Evolutionary conservation across 23 red algal species (phyloP), one percentile per base, ranked within the genome.

Genomic region (Gracilariopsis chorda): DNA sequence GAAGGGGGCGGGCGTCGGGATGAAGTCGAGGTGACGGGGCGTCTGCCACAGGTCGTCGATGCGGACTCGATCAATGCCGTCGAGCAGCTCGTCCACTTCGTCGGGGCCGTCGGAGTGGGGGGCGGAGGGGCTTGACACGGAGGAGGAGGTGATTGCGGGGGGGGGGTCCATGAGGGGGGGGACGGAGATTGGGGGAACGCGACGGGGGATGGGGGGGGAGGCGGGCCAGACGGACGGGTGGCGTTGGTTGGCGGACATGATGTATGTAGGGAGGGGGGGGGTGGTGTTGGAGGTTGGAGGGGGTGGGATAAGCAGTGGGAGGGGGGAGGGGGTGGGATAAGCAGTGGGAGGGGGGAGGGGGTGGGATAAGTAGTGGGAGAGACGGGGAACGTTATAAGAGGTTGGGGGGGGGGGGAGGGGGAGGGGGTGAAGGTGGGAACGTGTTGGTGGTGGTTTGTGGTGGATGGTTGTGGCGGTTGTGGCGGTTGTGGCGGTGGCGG

Each of bases 31-130:
- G 27, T 55, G 65, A 44, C 65, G 61, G 6, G 70, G 70, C 14
- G 81, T 86, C 36, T 39, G 53, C 81, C 81, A 86, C 25, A 86
- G 81, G 57, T 86, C 81, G 64, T 88, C 84, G 52, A 88, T 88
- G 65, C 70, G 84, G 20, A 65, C 84, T 46, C 70, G 65, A 47
- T 75, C 70, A 35, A 88, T 78, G 84, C 70, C 84, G 27, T 78
- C 84, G 28, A 88, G 84, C 14, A 88, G 70, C 48, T 75, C 84
- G 70, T 78, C 84, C 30, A 88, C 65, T 12, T 88, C 84, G 46
- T 52, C 48, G 58, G 57, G 46, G 53, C 49, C 49, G 84, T 75
- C 64, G 11, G 68, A 75, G 67, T 88, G 64, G 8, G 67, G 68
- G 70, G 65, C 65, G 51, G 84, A 77, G 21, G 84, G 84, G 34